Percentiles rank a stretch among this genome's conserved stretches.
phyloP scores from a whole-genome alignment of 345 rosid genomes.

The Draba incana region DNA sequence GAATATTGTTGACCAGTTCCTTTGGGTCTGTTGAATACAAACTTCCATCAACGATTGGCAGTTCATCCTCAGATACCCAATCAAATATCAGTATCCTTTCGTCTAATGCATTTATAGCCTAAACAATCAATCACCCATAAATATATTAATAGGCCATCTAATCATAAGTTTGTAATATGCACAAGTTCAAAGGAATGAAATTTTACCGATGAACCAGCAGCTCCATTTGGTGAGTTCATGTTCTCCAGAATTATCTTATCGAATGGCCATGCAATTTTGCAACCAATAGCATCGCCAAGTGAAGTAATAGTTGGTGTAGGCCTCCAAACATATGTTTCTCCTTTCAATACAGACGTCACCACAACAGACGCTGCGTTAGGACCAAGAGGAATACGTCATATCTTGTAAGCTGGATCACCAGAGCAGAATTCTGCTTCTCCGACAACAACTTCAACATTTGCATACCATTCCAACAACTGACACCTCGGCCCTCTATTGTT shows the following conservation, averaged over 20 bases:
- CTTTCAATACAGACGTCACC: neutral
- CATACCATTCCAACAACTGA: neutral
- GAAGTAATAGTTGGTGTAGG: neutral
- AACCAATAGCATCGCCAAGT: too few species aligned
- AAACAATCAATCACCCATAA: neutral
- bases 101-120: neutral
- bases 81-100: too few species aligned
- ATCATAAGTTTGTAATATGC: too few species aligned
- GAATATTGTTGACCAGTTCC: too few species aligned
- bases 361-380: neutral
- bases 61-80: too few species aligned
- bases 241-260: neutral
- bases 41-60: too few species aligned
- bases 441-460: neutral
- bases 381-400: too few species aligned
- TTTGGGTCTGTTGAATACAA: too few species aligned
- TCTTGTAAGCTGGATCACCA: too few species aligned
- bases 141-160: too few species aligned
- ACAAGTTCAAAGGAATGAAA: neutral
- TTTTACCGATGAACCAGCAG: neutral
- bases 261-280: neutral
- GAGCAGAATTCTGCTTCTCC: neutral
- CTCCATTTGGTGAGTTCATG: neutral
- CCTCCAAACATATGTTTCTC: neutral
- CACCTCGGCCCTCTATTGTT: neutral